Base-by-base conservation (phyloP, 768 basidiomycete genomes). In the Dioszegia hungarica region DNA sequence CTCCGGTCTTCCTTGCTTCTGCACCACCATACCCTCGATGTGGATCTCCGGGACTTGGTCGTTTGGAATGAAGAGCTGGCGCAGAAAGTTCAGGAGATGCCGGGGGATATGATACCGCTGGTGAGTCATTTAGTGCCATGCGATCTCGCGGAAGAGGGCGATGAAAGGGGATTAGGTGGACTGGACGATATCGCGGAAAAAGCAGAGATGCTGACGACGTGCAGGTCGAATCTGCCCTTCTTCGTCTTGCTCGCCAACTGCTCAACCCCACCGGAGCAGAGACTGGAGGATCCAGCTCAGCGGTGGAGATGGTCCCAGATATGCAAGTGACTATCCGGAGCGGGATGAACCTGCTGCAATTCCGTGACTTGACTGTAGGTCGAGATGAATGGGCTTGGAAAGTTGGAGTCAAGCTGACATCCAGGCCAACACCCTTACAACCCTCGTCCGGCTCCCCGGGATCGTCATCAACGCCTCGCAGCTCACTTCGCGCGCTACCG, bases 381-480 rank as follows among this genome's bases (percentile, higher is more conserved):
- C 10, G 12, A 8, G 19, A 4, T 25, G 4, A 17, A 5, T 20
- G 27, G 24, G 4, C 27, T n/a, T 14, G n/a, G 6, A 15, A 8
- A 17, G 33, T 4, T 12, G 36, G 49, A 51, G n/a, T n/a, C n/a
- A 48, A 22, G 40, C 20, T 44, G 33, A 36, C 9, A 2, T 31
- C 3, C 61, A 81, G 80, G 80, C 95, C 10, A 84, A 92, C 66
- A 91, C 88, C 20, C 88, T 98, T 82, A 93, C 91, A 71, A 92
- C 89, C 72, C 85, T 99, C 39, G 93, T 99, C 34, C 88, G 95
- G 57, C 83, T 97, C 39, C 95, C 95, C 1, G 95, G 95, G 29
- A 99, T 99, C 67, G 92, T 98, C 73, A 97, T 98, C 73, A 93
- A 93, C 29, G 90, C 95, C 0, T 94, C 92, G 10, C 86, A 91